Conservation (phyloP, 306 rosid genomes). For the Acacia melanoxylon region DNA sequence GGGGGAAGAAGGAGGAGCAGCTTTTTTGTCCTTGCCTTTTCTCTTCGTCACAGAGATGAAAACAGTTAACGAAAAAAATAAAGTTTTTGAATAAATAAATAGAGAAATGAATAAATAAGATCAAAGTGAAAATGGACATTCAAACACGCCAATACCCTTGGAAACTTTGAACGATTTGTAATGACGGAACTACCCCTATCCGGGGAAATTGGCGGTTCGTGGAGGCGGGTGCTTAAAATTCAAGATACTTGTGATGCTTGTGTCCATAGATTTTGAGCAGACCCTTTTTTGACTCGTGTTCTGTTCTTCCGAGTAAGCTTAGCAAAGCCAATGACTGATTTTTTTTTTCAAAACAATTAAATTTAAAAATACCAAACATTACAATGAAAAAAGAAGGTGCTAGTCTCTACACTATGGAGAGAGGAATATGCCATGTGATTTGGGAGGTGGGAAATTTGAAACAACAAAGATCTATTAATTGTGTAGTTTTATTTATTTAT, state of each 20-base stretch:
- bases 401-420: neutral
- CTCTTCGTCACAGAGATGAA: conserved; percentile 18
- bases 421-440: neutral
- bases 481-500: neutral
- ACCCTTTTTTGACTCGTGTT: neutral
- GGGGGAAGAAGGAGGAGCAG: conserved; percentile 51
- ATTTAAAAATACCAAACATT: neutral
- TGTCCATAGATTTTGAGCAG: too few species aligned
- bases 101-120: neutral
- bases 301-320: neutral
- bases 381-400: too few species aligned
- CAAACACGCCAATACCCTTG: neutral
- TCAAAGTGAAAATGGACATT: conserved; percentile 27
- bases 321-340: neutral
- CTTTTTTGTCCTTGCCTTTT: conserved; percentile 39
- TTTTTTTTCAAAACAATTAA: neutral
- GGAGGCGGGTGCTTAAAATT: neutral
- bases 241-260: neutral
- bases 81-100: neutral
- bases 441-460: neutral
- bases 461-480: neutral
- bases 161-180: neutral
- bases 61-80: neutral
- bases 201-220: neutral
- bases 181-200: conserved; percentile 36